Evolutionary conservation across 768 basidiomycete genomes (phyloP), one percentile per base, ranked within the genome.

Genomic region (Boletus rufocinnamomeus): DNA sequence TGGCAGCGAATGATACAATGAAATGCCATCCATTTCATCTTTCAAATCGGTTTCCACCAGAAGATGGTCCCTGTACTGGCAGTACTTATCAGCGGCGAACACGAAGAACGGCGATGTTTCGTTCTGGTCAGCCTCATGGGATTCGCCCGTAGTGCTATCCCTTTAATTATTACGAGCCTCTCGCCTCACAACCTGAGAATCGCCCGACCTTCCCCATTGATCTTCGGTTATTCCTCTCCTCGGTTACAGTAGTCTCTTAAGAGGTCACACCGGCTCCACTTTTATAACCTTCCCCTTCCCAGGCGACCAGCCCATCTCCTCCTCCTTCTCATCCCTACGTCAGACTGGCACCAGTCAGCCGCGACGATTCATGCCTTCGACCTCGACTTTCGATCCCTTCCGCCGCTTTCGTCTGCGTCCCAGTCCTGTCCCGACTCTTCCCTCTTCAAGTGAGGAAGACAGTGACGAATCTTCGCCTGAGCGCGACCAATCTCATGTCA

Each of bases 401-500:
- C 71, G 65, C 19, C 72, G 63, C 21, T 49, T 71, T 21, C 72
- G 71, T 11, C 58, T 40, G 10, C 62, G 69, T 19, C 45, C 59
- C 19, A 28, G 19, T 19, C 35, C 46, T 3, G 34, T 17, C 17
- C 41, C 57, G n/a, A 10, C 30, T 16, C 43, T 11, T 19, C 45
- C 48, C 2, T 14, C 59, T 0, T 38, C 61, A 0, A 54, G 34
- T n/a, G 67, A 73, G 50, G 54, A 65, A 2, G 70, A 70, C 62
- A 72, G 52, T 14, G 72, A 72, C 21, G 56, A 50, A 11, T 65
- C 61, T 14, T 65, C 70, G 0, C 68, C 64, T 0, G 62, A 70
- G 25, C 54, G 44, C 34, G 50, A 28, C 43, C 50, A 10, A 6
- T 52, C 38, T 2, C 66, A 14, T 3, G 46, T 52, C 46, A 10